Conservation (phyloP, 169 alveolate genomes). For the Plasmodium chabaudi region DNA sequence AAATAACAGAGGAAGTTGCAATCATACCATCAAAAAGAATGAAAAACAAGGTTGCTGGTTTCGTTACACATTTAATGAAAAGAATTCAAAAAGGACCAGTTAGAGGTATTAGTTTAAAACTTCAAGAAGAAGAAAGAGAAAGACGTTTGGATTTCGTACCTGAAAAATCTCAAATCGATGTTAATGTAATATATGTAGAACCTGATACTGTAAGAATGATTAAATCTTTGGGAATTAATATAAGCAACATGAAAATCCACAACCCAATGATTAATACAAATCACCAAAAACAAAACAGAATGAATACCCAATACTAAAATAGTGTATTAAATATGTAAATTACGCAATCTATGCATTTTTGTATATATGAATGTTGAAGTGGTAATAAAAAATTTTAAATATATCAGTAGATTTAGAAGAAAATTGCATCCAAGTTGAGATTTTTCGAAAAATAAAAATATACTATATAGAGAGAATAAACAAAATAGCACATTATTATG, state of each 20-base stretch:
- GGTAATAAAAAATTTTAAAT: not conserved
- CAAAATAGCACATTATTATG: too few relatives aligned
- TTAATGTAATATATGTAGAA: slow-evolving; percentile 90
- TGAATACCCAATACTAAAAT: slow-evolving; percentile 40
- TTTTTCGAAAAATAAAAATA: not conserved
- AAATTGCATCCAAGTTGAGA: too few relatives aligned
- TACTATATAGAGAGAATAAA: too few relatives aligned
- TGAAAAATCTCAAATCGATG: slow-evolving; percentile 94
- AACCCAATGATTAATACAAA: slow-evolving; percentile 63
- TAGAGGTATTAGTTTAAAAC: slow-evolving; percentile 99
- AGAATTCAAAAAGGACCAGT: slow-evolving; percentile 99
- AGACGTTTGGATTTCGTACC: slow-evolving; percentile 98
- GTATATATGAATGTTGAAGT: not conserved
- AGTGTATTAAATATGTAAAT: not conserved
- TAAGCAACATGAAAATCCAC: slow-evolving; percentile 86
- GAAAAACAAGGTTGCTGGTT: slow-evolving; percentile 98
- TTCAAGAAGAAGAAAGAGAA: slow-evolving; percentile 99
- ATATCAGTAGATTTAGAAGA: not conserved
- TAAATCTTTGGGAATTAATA: slow-evolving; percentile 85
- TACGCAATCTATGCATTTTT: too few relatives aligned
- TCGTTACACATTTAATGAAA: slow-evolving; percentile 95
- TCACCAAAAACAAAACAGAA: slow-evolving; percentile 74
- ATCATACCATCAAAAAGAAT: slow-evolving; percentile 98
- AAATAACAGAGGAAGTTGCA: slow-evolving; percentile 99
- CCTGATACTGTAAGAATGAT: slow-evolving; percentile 93